Base-by-base conservation (phyloP, 352 stramenopile species). In the Pythium oligandrum region DNA sequence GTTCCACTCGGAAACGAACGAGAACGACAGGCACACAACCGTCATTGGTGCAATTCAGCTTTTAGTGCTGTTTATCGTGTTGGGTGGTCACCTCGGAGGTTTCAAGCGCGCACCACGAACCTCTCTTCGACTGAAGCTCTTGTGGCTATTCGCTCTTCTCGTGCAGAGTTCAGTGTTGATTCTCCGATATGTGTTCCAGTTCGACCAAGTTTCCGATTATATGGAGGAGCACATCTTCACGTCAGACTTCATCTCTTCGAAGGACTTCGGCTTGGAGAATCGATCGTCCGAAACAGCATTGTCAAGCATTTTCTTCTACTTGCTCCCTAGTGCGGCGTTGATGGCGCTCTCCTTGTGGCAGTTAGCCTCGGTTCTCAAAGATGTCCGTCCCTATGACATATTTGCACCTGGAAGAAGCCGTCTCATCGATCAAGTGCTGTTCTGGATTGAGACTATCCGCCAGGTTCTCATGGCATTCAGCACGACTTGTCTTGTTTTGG, bases 271-370 rank as follows among this genome's bases (percentile, higher is more conserved):
- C 1, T 68, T 93, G 26, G 70, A 88, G 63, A 83, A 86, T 45
- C 66, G 76, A 45, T 77, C 82, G 9, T 78, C 68, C 4, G 70
- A 63, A n/a, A 71, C 64, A 6, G 65, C 73, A 7, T 64, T 93
- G 17, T 92, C 84, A 0, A 63, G 82, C 2, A 63, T 95, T 35
- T 95, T 93, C 52, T 37, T 90, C 31, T 95, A 95, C 50, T 52
- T 95, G 30, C 57, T 90, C 9, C 84, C 84, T 2, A 93, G 80
- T 1, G 70, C 73, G 0, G 53, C 87, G 4, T 63, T 92, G 55
- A 91, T 85, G 57, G 75, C 70, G 12, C 51, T 95, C 33, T 85
- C 80, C 48, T 91, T 90, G 47, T 95, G 84, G 84, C 84, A 95
- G 46, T 59, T 95, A 11, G 70, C 74, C 32, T 86, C 80, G 34